Evolutionary conservation across 1,284 basidiomycete species (phyloP), one percentile per base, ranked within the genome.

Genomic region (Cystobasidium sp.): DNA sequence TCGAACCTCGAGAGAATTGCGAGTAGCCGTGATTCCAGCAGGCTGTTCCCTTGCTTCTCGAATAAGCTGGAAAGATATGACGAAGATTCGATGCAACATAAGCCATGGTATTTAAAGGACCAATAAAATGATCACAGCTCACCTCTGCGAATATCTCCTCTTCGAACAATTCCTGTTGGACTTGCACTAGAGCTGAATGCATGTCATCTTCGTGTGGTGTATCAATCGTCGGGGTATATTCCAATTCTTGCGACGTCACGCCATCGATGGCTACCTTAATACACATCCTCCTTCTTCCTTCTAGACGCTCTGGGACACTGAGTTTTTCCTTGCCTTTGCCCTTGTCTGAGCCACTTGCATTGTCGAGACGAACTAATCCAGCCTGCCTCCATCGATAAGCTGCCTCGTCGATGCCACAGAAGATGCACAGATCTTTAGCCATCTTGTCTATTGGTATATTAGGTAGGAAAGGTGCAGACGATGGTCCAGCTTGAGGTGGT

Each of bases 121-220:
- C 22, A 22, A 47, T 1, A 16, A 14, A 1, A 1, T n/a, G n/a
- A n/a, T 10, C 6, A 49, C 31, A 5, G 18, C 22, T 20, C 31
- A 68, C 66, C 55, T 68, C 62, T 37, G 70, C 70, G 55, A 73
- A 73, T 8, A 73, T 55, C 24, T 73, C 70, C 53, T 73, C 70
- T 43, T 73, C 70, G 41, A 73, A 73, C 24, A 73, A 24, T 41
- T 73, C 70, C 22, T 66, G n/a, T 52, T 73, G 70, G n/a, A 62
- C 63, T 41, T 65, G 52, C 7, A 58, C 10, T 6, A 73, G 52
- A 10, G 43, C 37, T 3, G 43, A 43, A 43, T 73, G 63, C 9
- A 59, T 51, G 44, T 66, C 70, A 24, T 65, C 51, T 46, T 65
- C 62, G 41, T 44, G 39, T 10, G 37, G 41, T 6, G 10, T n/a